A percentile compares a stretch with the other conserved stretches of the same genome.
phyloP scores from a whole-genome alignment of 2,329 filamentous ascomycete species.

The Parafenestella ontariensis region DNA sequence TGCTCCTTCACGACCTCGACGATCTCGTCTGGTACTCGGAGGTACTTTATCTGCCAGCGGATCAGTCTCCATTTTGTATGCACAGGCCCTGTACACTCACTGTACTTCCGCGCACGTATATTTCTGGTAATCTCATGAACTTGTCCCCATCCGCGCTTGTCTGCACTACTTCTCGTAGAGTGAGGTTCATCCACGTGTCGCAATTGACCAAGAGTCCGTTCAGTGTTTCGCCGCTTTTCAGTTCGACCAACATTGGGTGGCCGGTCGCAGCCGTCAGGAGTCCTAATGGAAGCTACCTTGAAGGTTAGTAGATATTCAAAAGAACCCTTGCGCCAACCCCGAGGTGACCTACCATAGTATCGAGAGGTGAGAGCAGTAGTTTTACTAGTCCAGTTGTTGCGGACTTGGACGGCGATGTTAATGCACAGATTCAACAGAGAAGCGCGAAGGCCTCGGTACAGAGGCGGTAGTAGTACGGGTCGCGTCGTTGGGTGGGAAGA shows the following conservation, averaged over 20 bases:
- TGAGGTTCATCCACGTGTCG: constrained; percentile 99
- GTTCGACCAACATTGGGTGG: constrained; percentile 96
- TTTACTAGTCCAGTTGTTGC: no score
- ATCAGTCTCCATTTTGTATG: neutral
- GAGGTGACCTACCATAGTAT: constrained; percentile 34
- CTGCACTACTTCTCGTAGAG: constrained; percentile 94
- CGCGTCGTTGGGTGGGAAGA: neutral
- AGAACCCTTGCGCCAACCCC: constrained; percentile 2
- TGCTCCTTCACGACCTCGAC: constrained; percentile 93
- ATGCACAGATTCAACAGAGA: neutral
- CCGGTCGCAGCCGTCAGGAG: constrained; percentile 95
- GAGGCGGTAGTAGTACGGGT: neutral
- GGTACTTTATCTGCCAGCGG: constrained; percentile 85
- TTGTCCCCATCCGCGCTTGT: constrained; percentile 94
- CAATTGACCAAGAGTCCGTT: constrained; percentile 96
- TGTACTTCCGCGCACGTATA: constrained; percentile 97
- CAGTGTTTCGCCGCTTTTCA: constrained; percentile 96
- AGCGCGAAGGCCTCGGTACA: neutral
- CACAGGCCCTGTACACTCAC: constrained; percentile 61
- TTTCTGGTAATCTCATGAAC: constrained; percentile 89
- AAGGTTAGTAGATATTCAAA: constrained; percentile 13
- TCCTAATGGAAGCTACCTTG: constrained; percentile 68
- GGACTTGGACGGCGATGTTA: neutral
- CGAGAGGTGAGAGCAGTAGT: neutral
- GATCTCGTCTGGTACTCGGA: constrained; percentile 94